Evolutionary conservation across 2,329 filamentous ascomycete species (phyloP), one percentile per base, ranked within the genome.

Genomic region (Aotearoamyces nothofagi): DNA sequence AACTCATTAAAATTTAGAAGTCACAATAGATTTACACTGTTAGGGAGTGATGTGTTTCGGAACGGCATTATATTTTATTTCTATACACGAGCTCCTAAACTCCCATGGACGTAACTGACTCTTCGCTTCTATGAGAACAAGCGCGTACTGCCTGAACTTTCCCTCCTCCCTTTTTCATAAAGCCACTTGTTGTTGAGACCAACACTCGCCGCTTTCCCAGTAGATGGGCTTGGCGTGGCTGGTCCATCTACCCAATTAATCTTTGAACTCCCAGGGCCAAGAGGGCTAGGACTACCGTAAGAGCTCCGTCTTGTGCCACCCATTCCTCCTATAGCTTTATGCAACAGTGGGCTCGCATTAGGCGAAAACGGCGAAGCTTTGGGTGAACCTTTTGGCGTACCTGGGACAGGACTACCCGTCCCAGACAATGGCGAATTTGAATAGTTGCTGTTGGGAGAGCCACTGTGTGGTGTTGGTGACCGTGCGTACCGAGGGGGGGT

Each of bases 131-230:
- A 49, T 24, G 43, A 35, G 30, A 44, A 50, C 24, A 46, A 29
- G 15, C 39, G 35, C 24, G 41, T 20, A 19, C 34, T 47, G 9
- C 47, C 45, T 9, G 44, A 45, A 29, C 41, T 48, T 23, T 45
- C 47, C 26, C 72, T 59, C 43, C 73, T 59, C 43, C 79, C 78
- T 55, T 75, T 81, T 53, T 94, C 83, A 48, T 93, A 96, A 35
- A 94, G 54, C 87, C 87, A 96, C 57, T 90, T 92, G 57, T 74
- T 93, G 54, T 87, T 94, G 47, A 94, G 48, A 1, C 74, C 73
- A 29, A 92, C 71, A 39, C 71, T 84, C 23, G 76, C 74, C 32
- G 72, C 67, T 56, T 78, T 83, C 20, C 66, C 63, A 5, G 61
- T 55, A 5, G 57, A 56, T 1, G 81, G 79, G 38, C 74, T 86